Evolutionary conservation across 768 basidiomycete genomes (phyloP), one percentile per base, ranked within the genome.

Genomic region (Exsudoporus frostii): DNA sequence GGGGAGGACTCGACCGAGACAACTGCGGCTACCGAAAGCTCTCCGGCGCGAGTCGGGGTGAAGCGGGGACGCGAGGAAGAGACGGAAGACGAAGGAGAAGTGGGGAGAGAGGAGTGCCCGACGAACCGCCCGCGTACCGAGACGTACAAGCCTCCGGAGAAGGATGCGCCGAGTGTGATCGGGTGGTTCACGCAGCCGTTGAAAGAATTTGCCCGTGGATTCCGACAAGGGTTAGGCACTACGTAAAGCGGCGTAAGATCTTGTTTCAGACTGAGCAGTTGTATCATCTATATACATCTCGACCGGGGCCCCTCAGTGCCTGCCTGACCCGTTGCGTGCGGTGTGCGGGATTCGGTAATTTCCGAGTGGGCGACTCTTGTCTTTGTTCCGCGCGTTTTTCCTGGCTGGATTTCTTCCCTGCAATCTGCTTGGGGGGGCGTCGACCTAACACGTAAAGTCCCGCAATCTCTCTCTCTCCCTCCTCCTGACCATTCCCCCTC

Each of bases 101-200:
- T 50, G 5, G 70, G 58, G 24, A 72, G 71, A 36, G 77, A 77
- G n/a, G 71, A 62, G 20, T 76, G 77, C 36, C 77, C 77, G 20
- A 48, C 69, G 25, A 80, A 76, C 50, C 83, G 85, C n/a, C 72
- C 77, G 14, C 77, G 85, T 33, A 80, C 67, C 30, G 78, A 76
- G 47, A 67, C 63, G 0, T 80, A 80, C 66, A 63, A 67, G 39
- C 72, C 75, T 0, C 74, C 80, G 4, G 64, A 71, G 53, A 71
- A 65, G 55, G 79, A 82, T 27, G 65, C 73, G 7, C 77, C 80
- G n/a, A 72, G 73, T 40, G 57, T 76, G 32, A 62, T 83, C 48
- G 80, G 79, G 32, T 86, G 82, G 85, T 74, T 87, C 61, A 69
- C 81, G 66, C 71, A 80, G 37, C 85, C 86, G 6, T 74, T 86